Conservation (phyloP, 306 rosid species). For the Luffa acutangula region DNA sequence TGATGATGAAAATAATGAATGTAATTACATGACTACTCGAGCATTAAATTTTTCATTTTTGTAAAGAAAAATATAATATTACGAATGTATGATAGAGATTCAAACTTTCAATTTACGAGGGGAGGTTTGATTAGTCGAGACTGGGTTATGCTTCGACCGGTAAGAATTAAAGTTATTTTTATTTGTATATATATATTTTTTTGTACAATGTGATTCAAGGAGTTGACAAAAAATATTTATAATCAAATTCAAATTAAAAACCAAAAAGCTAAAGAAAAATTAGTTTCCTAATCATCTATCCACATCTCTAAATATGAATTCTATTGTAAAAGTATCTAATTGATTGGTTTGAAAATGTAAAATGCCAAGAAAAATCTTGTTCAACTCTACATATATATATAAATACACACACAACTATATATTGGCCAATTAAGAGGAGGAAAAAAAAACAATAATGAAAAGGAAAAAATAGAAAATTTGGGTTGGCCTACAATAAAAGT, state of each 20-base stretch:
- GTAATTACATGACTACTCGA: too few relatives aligned
- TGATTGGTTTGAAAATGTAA: neutral
- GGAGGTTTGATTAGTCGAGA: neutral
- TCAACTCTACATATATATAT: neutral
- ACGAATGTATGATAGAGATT: neutral
- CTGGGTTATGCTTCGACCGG: neutral
- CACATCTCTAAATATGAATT: neutral
- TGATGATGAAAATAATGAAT: too few relatives aligned
- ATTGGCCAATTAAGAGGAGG: neutral
- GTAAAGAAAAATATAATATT: neutral
- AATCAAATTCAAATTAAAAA: neutral
- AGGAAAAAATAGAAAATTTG: neutral
- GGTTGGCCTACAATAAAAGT: neutral
- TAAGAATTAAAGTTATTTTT: neutral
- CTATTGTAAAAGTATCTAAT: neutral
- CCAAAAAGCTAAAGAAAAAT: too few relatives aligned
- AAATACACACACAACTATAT: neutral
- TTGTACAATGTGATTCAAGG: neutral
- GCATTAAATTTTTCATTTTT: neutral
- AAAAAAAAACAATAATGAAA: neutral
- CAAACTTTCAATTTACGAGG: neutral
- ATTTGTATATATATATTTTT: neutral
- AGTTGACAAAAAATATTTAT: neutral
- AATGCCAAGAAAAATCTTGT: neutral
- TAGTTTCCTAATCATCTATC: neutral